phyloP scores from a whole-genome alignment of 2,329 filamentous ascomycete genomes.

The Periconia sp. region DNA sequence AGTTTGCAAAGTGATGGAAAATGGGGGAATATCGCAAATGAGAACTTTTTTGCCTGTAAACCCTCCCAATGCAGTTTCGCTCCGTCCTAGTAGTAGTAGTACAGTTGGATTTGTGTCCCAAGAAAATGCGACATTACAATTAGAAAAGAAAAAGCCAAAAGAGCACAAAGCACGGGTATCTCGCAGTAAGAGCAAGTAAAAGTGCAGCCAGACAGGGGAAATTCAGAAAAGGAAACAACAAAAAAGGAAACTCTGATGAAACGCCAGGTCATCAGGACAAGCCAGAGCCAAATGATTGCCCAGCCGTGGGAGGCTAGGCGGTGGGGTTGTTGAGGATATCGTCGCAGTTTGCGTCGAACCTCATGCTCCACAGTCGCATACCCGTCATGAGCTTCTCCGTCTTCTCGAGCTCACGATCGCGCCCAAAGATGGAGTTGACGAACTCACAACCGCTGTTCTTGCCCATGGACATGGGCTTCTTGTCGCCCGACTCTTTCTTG shows the following conservation, averaged over 20 bases:
- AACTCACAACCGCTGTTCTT: slow-evolving; percentile 94
- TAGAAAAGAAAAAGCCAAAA: slow-evolving; percentile 36
- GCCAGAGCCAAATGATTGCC: slow-evolving; percentile 17
- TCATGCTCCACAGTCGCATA: slow-evolving; percentile 84
- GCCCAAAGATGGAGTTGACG: slow-evolving; percentile 91
- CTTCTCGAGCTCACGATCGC: slow-evolving; percentile 83
- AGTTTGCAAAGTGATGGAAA: slow-evolving; percentile 16
- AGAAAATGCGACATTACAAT: slow-evolving; percentile 40
- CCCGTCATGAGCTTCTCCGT: slow-evolving; percentile 93
- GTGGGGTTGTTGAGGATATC: slow-evolving; percentile 69
- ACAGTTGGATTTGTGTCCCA: slow-evolving; percentile 35
- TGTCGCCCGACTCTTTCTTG: slow-evolving; percentile 64
- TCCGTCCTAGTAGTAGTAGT: slow-evolving; percentile 40
- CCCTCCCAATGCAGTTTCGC: slow-evolving; percentile 39
- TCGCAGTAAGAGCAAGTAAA: slow-evolving; percentile 38
- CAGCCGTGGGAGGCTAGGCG: slow-evolving; percentile 23
- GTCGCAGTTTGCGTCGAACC: slow-evolving; percentile 95
- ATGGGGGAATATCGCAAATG: slow-evolving; percentile 40
- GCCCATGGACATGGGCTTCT: slow-evolving; percentile 70
- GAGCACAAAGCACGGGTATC: slow-evolving; percentile 44
- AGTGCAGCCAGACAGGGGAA: slow-evolving; percentile 19
- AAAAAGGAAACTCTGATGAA: neutral
- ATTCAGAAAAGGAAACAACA: slow-evolving; percentile 17
- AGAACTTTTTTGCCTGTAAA: slow-evolving; percentile 42
- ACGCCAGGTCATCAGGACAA: neutral